Base-by-base conservation (phyloP, 208 protist species). In the Leishmania gerbilli region DNA sequence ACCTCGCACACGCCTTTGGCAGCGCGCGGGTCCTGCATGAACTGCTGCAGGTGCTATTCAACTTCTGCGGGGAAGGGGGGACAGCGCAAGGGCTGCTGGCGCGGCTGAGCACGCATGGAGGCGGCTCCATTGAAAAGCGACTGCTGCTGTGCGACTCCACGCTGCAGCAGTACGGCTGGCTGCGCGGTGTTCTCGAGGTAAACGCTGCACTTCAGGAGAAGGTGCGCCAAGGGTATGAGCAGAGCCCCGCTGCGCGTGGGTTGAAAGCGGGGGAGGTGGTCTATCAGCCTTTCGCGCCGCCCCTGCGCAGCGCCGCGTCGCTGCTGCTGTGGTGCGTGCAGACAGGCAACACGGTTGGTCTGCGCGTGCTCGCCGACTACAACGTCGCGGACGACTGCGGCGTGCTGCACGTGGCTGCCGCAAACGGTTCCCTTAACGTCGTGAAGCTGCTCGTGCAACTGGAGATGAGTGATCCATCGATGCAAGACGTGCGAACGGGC, bases 321-420 rank as follows among this genome's bases (percentile, higher is more conserved):
- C 79, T 91, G 76, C 78, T 97, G 65, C 82, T 77, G 64, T 97
- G 94, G 94, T 97, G 94, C 71, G 91, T 89, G 19, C 77, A 87
- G 67, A 83, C 87, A 17, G 85, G 88, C 72, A 91, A 95, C 84
- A 87, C 85, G 1, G 88, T 95, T 1, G 94, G 94, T 3, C 81
- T 97, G 47, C 92, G 92, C 34, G 91, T 92, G 42, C 81, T 97
- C 60, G 94, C 88, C 19, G 91, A 97, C 77, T 86, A 93, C 78
- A 95, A 95, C 84, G 83, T 94, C 37, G 74, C 86, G 13, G 94
- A 97, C 77, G 88, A 92, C 79, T 91, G 94, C 81, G 69, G 68
- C 34, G 94, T 87, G 19, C 83, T 97, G 42, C 88, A 92, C 67
- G 71, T 85, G 55, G 94, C 94, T 7, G 92, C 92, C 40, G 80